Evolutionary conservation across 257 asterid species (phyloP).

Genomic region (Capsicum baccatum): DNA sequence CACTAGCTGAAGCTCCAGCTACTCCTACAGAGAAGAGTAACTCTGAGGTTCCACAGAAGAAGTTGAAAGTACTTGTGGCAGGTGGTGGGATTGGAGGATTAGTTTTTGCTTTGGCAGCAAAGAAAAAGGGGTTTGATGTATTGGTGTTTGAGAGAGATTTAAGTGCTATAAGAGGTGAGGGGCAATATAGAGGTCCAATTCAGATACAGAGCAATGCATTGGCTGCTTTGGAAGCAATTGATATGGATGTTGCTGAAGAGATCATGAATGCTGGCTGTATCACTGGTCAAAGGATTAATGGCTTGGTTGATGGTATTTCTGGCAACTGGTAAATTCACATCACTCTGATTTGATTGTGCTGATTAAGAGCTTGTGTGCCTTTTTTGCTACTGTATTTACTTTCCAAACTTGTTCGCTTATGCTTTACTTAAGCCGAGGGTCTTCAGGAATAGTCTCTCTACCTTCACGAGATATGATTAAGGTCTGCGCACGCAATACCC

Average conservation of each 20-base stretch:
- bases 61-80: conserved; percentile 78
- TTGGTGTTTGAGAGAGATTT: conserved; percentile 94
- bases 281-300: conserved; percentile 95
- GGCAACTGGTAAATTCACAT: conserved; percentile 71
- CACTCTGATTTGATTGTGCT: neutral
- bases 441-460: no score
- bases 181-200: conserved; percentile 93
- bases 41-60: conserved; percentile 47
- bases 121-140: conserved; percentile 81
- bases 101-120: conserved; percentile 92
- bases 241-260: conserved; percentile 83
- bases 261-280: conserved; percentile 79
- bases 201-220: conserved; percentile 95
- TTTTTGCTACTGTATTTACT: no score
- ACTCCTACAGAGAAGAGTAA: conserved; percentile 22
- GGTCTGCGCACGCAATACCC: neutral
- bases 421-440: neutral
- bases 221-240: conserved; percentile 96
- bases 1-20: conserved; percentile 36
- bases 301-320: conserved; percentile 85
- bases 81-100: conserved; percentile 98
- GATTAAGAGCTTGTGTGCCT: neutral
- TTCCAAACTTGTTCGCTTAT: neutral
- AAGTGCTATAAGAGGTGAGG: conserved; percentile 97
- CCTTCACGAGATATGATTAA: no score